Evolutionary conservation across 371 early-diverging fungal genomes (phyloP).

Genomic region (Encephalitozoon intestinalis): DNA sequence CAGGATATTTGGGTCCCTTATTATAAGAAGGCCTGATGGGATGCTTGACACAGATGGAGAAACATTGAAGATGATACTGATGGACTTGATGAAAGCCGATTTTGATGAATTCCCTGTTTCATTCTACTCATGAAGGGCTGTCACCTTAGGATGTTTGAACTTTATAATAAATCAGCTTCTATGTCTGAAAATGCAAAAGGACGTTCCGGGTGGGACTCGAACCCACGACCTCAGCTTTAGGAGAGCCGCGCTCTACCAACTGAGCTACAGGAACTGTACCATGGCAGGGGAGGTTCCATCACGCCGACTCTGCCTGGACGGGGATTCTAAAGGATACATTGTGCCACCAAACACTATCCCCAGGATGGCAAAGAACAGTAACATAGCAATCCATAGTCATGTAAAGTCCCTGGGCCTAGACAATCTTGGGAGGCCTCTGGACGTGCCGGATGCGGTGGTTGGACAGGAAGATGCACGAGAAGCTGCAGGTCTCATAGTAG

Average conservation of each 20-base stretch:
- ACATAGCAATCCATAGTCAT: constrained; percentile 43
- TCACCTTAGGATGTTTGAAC: neutral
- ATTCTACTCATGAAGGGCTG: neutral
- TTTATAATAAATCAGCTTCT: neutral
- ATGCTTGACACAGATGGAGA: neutral
- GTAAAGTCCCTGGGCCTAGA: constrained; percentile 44
- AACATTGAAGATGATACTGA: neutral
- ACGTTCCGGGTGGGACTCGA: constrained; percentile 45
- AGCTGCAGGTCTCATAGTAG: constrained; percentile 40
- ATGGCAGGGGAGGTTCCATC: neutral
- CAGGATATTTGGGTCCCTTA: neutral
- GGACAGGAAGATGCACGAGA: constrained; percentile 38
- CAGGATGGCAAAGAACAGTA: constrained; percentile 11
- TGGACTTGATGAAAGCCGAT: neutral
- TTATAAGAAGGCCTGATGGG: neutral
- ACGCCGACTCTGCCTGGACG: neutral
- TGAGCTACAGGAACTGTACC: constrained; percentile 32
- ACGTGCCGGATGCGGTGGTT: constrained; percentile 16
- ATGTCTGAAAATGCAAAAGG: neutral
- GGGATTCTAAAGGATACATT: neutral
- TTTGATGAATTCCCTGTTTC: neutral
- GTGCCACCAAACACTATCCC: neutral
- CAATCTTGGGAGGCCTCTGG: neutral
- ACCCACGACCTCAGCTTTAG: constrained; percentile 49
- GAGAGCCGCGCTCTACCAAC: constrained; percentile 46